phyloP scores from a whole-genome alignment of 2,329 filamentous ascomycete species.

The Xylaria sp. region DNA sequence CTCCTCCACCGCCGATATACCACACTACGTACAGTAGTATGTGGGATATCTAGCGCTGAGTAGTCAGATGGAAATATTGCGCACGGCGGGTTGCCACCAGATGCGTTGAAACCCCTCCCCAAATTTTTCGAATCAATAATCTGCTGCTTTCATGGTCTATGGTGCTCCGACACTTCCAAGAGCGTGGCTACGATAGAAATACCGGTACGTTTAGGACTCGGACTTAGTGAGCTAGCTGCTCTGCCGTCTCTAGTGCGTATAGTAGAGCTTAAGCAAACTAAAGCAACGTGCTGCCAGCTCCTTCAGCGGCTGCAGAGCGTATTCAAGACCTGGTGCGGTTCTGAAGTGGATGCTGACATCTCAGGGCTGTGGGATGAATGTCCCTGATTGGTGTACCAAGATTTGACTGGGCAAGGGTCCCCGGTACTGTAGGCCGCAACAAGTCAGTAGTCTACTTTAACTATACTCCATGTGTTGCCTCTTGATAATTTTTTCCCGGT shows the following conservation, averaged over 20 bases:
- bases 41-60: background rate
- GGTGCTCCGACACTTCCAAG: background rate
- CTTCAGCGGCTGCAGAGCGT: conserved; percentile 8
- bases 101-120: background rate
- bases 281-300: background rate
- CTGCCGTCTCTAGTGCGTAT: background rate
- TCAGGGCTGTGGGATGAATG: conserved; percentile 16
- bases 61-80: conserved; percentile 16
- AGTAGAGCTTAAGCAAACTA: conserved; percentile 3
- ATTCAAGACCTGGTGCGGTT: conserved; percentile 25
- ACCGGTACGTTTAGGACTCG: background rate
- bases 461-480: conserved; percentile 20
- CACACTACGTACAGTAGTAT: background rate
- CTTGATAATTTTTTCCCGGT: background rate
- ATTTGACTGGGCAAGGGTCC: conserved; percentile 7
- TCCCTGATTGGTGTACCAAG: conserved; percentile 21
- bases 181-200: background rate
- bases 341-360: conserved; percentile 27
- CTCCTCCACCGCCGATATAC: background rate
- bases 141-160: background rate
- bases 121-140: background rate
- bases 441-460: background rate
- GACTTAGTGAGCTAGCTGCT: background rate
- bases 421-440: conserved; percentile 6
- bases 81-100: conserved; percentile 8